Conservation (phyloP, 345 rosid genomes). For the Excoecaria agallocha region DNA sequence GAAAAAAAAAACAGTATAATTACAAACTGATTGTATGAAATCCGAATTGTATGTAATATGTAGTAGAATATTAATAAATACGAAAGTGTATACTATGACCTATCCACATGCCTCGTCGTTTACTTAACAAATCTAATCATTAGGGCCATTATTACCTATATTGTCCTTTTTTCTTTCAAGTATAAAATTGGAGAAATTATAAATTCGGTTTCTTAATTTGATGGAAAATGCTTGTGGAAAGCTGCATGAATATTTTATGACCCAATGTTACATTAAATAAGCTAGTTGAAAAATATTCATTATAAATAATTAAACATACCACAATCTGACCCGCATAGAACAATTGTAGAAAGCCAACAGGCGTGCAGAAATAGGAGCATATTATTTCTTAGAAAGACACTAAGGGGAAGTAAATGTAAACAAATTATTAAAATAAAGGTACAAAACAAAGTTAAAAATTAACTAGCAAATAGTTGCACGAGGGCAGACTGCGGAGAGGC, state of each 20-base stretch:
- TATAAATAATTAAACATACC: background rate
- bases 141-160: constrained; percentile 14
- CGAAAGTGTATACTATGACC: background rate
- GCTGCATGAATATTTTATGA: too few relatives aligned
- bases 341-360: constrained; percentile 7
- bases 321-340: background rate
- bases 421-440: background rate
- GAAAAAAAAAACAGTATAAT: too few relatives aligned
- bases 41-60: background rate
- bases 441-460: background rate
- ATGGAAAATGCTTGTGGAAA: too few relatives aligned
- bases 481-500: background rate
- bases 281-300: too few relatives aligned
- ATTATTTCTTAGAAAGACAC: background rate
- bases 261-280: too few relatives aligned
- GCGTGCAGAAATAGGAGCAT: constrained; percentile 5
- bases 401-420: background rate
- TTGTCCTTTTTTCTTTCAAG: background rate
- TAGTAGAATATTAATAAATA: background rate
- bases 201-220: too few relatives aligned
- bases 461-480: background rate
- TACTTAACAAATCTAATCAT: constrained; percentile 12
- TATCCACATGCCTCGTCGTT: background rate
- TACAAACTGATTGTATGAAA: too few relatives aligned
- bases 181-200: background rate